Conservation (phyloP, 2,329 filamentous ascomycete species). For the Colletotrichum sp. region DNA sequence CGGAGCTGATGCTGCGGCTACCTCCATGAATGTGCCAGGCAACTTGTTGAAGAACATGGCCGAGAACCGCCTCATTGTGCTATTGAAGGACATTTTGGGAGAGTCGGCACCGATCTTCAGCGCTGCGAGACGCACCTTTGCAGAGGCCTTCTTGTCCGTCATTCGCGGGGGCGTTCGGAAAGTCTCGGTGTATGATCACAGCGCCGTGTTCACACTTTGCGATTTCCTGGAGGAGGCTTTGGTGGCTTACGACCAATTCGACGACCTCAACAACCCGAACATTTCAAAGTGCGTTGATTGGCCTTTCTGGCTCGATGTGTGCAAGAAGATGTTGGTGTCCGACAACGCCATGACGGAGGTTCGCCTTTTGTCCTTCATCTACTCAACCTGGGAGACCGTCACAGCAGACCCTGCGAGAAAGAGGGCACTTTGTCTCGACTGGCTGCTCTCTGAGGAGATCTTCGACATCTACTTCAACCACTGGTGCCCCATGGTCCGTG, state of each 20-base stretch:
- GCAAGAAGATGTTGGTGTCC: constrained; percentile 78
- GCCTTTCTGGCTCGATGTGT: constrained; percentile 85
- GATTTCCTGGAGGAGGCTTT: constrained; percentile 88
- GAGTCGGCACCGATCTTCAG: constrained; percentile 43
- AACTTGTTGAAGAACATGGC: constrained; percentile 83
- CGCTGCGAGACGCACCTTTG: constrained; percentile 70
- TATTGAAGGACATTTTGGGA: constrained; percentile 80
- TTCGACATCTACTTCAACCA: constrained; percentile 89
- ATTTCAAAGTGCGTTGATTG: constrained; percentile 68
- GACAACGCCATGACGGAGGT: constrained; percentile 92
- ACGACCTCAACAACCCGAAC: constrained; percentile 41
- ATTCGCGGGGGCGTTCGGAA: constrained; percentile 76
- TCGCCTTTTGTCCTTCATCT: constrained; percentile 81
- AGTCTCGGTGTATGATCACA: constrained; percentile 82
- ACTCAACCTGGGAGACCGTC: constrained; percentile 78
- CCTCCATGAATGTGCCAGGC: constrained; percentile 64
- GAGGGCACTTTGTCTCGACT: constrained; percentile 71
- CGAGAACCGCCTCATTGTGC: constrained; percentile 84
- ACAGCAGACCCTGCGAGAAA: constrained; percentile 71
- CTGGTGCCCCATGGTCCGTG: constrained; percentile 94
- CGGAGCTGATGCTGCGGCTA: constrained; percentile 69
- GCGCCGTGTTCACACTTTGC: constrained; percentile 86
- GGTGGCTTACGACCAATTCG: constrained; percentile 60
- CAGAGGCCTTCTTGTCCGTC: constrained; percentile 74
- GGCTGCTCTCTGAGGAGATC: constrained; percentile 75